Percentiles rank a stretch among this genome's conserved stretches.
Conservation (phyloP, 1,139 yeast genomes). For the Hyphopichia pseudoburtonii region DNA sequence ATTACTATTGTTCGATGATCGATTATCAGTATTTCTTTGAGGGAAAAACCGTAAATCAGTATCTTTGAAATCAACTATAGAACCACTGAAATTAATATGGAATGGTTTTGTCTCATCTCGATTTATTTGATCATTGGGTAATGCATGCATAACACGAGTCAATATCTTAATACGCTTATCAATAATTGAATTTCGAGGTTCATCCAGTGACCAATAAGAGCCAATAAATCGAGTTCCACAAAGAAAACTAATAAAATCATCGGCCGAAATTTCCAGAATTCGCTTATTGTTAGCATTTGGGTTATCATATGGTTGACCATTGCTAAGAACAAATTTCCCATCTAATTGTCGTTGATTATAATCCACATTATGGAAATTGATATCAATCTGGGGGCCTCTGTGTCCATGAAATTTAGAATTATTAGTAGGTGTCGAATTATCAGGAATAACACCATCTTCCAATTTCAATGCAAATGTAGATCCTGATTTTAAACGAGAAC, state of each 20-base stretch:
- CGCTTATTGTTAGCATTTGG: no score
- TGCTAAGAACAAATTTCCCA: conserved; percentile 1
- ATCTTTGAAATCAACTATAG: conserved; percentile 34
- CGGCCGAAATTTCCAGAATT: background rate
- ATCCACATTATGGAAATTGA: conserved; percentile 10
- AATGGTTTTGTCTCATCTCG: background rate
- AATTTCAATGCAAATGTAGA: background rate
- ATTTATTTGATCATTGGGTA: no score
- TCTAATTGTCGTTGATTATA: conserved; percentile 2
- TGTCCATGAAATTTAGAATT: no score
- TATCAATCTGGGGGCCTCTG: background rate
- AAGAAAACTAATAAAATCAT: background rate
- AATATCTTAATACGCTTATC: background rate
- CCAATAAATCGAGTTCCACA: background rate
- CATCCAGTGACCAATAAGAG: no score
- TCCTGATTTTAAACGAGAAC: conserved; percentile 17
- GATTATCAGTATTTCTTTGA: conserved; percentile 4
- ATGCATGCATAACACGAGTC: background rate
- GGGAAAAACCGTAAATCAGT: conserved; percentile 36
- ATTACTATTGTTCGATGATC: background rate
- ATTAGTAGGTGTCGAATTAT: no score
- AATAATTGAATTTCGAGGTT: background rate
- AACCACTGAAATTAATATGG: conserved; percentile 23
- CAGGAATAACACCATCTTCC: background rate
- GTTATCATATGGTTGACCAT: no score